Evolutionary conservation across 495 filamentous ascomycete species (phyloP), one percentile per base, ranked within the genome.

Genomic region (Podospora appendiculata): DNA sequence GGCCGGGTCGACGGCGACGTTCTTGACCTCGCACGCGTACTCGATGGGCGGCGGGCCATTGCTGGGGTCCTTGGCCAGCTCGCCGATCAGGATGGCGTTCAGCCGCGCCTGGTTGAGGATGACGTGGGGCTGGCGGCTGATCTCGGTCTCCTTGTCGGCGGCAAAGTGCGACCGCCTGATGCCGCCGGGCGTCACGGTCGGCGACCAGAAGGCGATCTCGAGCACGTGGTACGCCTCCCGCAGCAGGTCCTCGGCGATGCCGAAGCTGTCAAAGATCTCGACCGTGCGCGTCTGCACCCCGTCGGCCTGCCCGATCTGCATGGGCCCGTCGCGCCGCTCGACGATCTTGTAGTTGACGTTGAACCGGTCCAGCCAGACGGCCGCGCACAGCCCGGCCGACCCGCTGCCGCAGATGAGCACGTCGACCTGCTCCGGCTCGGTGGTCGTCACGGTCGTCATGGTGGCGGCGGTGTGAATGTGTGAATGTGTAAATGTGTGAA

Each of bases 201-300:
- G 62, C 6, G 70, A 62, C 84, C 83, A 88, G 56, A 88, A 87
- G 1, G 69, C 70, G 0, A 83, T 74, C 69, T 91, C 88, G 3
- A 83, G 66, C 14, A 85, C 78, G 60, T 87, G 85, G 52, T 85
- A 89, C 0, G 82, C 75, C 58, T 90, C 85, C 11, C 78, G 76
- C n/a, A 90, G 74, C 25, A 91, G 60, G 38, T 83, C 76, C 49
- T 90, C 86, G 0, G 78, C 74, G 11, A 92, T 67, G 0, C 86
- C 86, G 43, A 91, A 89, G 34, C 80, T 84, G 55, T 93, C 86
- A 47, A 90, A 85, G 41, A 94, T 83, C 61, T 93, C 88, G 9
- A 90, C 79, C 1, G 87, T 88, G 1, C 88, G 85, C 52, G 82
- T 84, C 66, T 93, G 88, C 10, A 90, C 77, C 0, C 88, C 88